These are phyloP conservation scores for Podaxis rugospora DNA, from an alignment of 768 basidiomycete genomes.

Conservation along the genomic window DNA sequence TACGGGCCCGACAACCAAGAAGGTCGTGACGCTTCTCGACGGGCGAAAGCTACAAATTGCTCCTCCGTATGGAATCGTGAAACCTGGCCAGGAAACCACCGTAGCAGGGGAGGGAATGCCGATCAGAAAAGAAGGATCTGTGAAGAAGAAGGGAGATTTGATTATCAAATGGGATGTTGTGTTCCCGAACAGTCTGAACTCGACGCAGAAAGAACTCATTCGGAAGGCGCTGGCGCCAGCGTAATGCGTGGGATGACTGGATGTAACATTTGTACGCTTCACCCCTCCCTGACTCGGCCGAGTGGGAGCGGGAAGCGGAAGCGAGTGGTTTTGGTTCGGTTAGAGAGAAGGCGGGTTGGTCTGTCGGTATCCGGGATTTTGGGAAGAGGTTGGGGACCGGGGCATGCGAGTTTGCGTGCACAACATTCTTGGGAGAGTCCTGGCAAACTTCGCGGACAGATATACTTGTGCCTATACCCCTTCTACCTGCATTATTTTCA, in stretches of 20 bases:
- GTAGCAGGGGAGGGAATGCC: constrained; percentile 88
- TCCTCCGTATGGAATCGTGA: constrained; percentile 64
- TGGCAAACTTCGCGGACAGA: too few relatives aligned
- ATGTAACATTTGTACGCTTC: too few relatives aligned
- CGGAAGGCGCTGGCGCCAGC: constrained; percentile 49
- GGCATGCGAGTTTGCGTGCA: too few relatives aligned
- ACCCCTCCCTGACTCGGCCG: too few relatives aligned
- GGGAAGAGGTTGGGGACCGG: too few relatives aligned
- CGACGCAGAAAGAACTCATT: constrained; percentile 76
- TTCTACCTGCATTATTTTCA: too few relatives aligned
- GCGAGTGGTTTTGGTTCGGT: too few relatives aligned
- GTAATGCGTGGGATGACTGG: background rate
- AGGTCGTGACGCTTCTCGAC: constrained; percentile 69
- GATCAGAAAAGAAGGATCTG: constrained; percentile 70
- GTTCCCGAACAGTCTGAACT: constrained; percentile 76
- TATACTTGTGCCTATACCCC: too few relatives aligned
- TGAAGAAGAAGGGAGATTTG: constrained; percentile 77
- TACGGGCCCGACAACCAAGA: constrained; percentile 19
- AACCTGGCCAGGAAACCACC: constrained; percentile 70
- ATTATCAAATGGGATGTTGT: constrained; percentile 78
- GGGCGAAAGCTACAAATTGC: constrained; percentile 71
- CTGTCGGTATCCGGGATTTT: too few relatives aligned
- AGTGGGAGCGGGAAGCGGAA: too few relatives aligned
- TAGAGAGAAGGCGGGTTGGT: too few relatives aligned
- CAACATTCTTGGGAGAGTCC: too few relatives aligned